Evolutionary conservation across 192 early-diverging fungal species (phyloP), one percentile per base, ranked within the genome.

Genomic region (Podila epicladia): DNA sequence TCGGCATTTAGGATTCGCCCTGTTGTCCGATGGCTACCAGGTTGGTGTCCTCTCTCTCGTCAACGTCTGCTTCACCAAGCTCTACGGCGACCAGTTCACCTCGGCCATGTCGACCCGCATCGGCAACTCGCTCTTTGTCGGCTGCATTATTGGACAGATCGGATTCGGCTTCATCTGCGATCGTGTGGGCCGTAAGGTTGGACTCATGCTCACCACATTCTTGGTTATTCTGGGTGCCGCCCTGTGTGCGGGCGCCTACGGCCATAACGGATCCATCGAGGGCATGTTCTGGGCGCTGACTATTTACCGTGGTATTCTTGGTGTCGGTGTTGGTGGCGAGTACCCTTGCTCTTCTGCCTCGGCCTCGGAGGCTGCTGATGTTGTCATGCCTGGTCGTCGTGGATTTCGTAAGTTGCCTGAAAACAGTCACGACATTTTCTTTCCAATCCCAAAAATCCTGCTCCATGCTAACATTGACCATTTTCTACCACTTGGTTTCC

Each of bases 1-100:
- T 37, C 35, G 29, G 0, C 1, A 9, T 17, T 45, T 45, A 45
- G 41, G 41, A 45, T 45, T 45, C 37, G 85, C 85, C 3, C 68
- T 86, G 13, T 51, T 85, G 26, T 85, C 84, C 6, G 84, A 85
- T 72, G 85, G 85, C 13, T 86, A 86, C 50, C 85, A 86, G 45
- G 76, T 72, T 38, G 82, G 82, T 48, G 69, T 86, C 15, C 78
- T 86, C 38, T 78, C 70, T n/a, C 72, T 85, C 58, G 68, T 82
- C 37, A 86, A 85, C 31, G 59, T 83, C 9, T 58, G 76, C 19
- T 65, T 85, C 12, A 69, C 45, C 31, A 69, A 74, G 41, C 72
- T 77, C 26, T 86, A 86, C 32, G 71, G 74, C 3, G 49, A 41
- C 26, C 69, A 71, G 2, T 62, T 83, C 4, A 70, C 78, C 22